A percentile compares a stretch with the other conserved stretches of the same genome.
Evolutionary conservation across 1,284 basidiomycete genomes (phyloP).

Genomic region (Melampsora americana): DNA sequence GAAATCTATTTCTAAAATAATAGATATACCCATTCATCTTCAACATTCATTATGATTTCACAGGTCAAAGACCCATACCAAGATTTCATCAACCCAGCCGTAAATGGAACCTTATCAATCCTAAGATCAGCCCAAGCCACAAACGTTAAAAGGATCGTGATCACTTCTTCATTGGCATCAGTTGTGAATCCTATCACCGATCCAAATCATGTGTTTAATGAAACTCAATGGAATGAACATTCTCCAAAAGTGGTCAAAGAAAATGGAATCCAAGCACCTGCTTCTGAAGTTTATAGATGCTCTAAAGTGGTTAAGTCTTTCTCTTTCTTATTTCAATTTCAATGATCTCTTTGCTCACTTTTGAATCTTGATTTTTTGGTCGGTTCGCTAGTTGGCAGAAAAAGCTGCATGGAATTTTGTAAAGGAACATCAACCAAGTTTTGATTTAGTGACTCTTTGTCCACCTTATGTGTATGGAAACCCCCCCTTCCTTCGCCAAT

Average conservation of each 20-base stretch:
- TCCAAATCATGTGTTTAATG: not conserved
- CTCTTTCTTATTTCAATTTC: not conserved
- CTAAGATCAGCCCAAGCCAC: too few species aligned
- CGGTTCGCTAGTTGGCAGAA: not conserved
- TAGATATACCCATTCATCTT: not conserved
- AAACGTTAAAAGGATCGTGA: conserved; percentile 56
- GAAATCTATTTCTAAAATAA: too few species aligned
- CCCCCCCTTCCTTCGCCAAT: too few species aligned
- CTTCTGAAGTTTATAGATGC: too few species aligned
- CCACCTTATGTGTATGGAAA: not conserved
- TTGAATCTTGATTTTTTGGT: not conserved
- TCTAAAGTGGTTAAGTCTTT: conserved; percentile 2
- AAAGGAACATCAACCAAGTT: not conserved
- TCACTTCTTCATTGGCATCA: conserved; percentile 58
- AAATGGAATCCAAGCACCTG: not conserved
- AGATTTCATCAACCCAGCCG: not conserved
- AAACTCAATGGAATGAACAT: conserved; percentile 11
- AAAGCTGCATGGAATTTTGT: conserved; percentile 3
- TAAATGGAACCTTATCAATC: too few species aligned
- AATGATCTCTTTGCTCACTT: too few species aligned
- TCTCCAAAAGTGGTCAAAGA: conserved; percentile 3
- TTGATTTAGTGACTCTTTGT: conserved; percentile 16
- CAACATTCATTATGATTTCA: too few species aligned
- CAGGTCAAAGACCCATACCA: not conserved
- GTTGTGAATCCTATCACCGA: conserved; percentile 45